These are phyloP conservation scores for Dalbergia oliveri DNA, from an alignment of 306 rosid species.

Conservation along the genomic window DNA sequence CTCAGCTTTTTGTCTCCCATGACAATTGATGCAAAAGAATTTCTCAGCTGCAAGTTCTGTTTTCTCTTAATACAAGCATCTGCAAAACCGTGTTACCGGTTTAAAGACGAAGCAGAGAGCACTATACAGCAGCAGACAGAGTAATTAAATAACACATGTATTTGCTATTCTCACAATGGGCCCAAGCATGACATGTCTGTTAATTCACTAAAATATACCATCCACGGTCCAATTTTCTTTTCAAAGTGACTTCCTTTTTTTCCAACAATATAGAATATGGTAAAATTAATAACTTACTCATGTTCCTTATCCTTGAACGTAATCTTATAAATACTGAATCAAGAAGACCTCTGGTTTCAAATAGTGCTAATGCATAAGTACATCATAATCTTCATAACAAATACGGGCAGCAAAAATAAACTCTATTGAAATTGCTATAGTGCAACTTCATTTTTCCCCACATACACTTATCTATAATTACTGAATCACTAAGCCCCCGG, in stretches of 20 bases:
- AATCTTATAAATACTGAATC: no score
- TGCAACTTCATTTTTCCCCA: no score
- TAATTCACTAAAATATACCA: constrained; percentile 36
- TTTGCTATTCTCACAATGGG: constrained; percentile 22
- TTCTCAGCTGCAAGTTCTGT: constrained; percentile 54
- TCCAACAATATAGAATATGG: background rate
- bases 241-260: constrained; percentile 11
- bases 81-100: constrained; percentile 60
- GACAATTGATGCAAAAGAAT: constrained; percentile 79
- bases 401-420: no score
- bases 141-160: constrained; percentile 25
- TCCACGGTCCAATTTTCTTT: background rate
- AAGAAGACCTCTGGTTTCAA: no score
- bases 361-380: no score
- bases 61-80: constrained; percentile 60
- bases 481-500: no score
- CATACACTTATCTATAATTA: no score
- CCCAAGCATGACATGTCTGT: background rate
- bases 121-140: constrained; percentile 38
- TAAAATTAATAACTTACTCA: background rate
- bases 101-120: constrained; percentile 41
- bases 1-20: constrained; percentile 25
- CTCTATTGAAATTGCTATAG: no score
- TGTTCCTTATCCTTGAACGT: no score
- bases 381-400: no score